Evolutionary conservation across 495 filamentous ascomycete species (phyloP).

Genomic region (Talaromyces wortmannii): DNA sequence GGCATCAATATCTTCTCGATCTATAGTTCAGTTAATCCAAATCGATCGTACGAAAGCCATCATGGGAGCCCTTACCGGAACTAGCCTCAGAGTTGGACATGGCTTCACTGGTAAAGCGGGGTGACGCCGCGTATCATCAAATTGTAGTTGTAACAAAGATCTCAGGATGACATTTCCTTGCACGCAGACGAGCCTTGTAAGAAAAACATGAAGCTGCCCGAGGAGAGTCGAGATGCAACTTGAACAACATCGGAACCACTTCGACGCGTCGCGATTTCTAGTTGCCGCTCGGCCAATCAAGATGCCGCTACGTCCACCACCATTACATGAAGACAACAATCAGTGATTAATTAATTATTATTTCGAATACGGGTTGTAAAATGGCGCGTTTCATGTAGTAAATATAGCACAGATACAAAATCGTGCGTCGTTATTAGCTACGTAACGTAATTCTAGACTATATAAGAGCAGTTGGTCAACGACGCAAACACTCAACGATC

Average conservation of each 20-base stretch:
- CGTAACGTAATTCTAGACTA: not conserved
- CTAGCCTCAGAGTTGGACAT: not conserved
- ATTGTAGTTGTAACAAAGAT: not conserved
- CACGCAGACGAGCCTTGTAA: no score
- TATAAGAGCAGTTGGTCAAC: not conserved
- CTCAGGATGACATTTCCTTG: no score
- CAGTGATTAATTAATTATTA: no score
- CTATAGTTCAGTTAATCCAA: not conserved
- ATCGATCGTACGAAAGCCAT: not conserved
- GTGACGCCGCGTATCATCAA: not conserved
- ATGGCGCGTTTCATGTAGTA: no score
- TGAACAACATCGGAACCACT: no score
- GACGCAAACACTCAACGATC: not conserved
- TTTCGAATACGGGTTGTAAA: no score
- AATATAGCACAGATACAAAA: no score
- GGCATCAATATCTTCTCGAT: conserved; percentile 1
- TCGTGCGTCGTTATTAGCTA: not conserved
- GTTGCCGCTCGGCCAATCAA: conserved; percentile 1
- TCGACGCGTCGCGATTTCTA: not conserved
- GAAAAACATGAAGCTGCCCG: no score
- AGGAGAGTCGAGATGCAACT: no score
- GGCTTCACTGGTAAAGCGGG: not conserved
- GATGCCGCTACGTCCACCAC: not conserved
- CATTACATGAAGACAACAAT: not conserved
- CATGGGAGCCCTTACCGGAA: not conserved